Percentiles rank a stretch among this genome's conserved stretches.
Evolutionary conservation across 805 yeast species (phyloP).

Genomic region (Candida ascalaphidarum): DNA sequence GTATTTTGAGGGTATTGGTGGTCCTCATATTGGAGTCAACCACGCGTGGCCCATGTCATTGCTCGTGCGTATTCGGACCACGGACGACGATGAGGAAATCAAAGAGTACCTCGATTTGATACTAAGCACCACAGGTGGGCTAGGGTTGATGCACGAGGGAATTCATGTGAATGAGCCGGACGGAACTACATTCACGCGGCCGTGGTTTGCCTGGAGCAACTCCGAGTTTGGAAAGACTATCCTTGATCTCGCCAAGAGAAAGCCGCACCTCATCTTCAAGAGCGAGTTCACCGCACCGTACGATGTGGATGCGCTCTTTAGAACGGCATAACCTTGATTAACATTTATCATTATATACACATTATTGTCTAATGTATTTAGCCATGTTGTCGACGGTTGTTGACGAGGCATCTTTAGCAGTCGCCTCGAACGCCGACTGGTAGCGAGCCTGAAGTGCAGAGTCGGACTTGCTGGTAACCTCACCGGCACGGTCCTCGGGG

Average conservation of each 20-base stretch:
- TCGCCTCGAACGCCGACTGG: constrained; percentile 60
- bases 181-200: constrained; percentile 54
- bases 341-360: not conserved
- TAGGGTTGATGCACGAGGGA: constrained; percentile 82
- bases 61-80: constrained; percentile 66
- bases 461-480: constrained; percentile 40
- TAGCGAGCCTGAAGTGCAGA: constrained; percentile 58
- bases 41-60: constrained; percentile 91
- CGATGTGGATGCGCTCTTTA: constrained; percentile 17
- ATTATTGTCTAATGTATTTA: constrained; percentile 38
- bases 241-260: constrained; percentile 62
- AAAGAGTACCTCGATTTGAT: constrained; percentile 37
- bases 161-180: constrained; percentile 50
- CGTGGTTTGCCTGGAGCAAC: constrained; percentile 95
- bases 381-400: constrained; percentile 69
- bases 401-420: constrained; percentile 54
- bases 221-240: constrained; percentile 86
- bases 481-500: constrained; percentile 58
- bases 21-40: constrained; percentile 78
- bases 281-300: constrained; percentile 24
- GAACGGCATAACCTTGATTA: too few species aligned
- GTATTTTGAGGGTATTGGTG: constrained; percentile 72
- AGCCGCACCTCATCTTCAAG: constrained; percentile 64
- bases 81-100: constrained; percentile 66
- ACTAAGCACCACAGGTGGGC: constrained; percentile 55